Evolutionary conservation across 208 protist genomes (phyloP).

Genomic region (Acanthamoeba lenticulata): DNA sequence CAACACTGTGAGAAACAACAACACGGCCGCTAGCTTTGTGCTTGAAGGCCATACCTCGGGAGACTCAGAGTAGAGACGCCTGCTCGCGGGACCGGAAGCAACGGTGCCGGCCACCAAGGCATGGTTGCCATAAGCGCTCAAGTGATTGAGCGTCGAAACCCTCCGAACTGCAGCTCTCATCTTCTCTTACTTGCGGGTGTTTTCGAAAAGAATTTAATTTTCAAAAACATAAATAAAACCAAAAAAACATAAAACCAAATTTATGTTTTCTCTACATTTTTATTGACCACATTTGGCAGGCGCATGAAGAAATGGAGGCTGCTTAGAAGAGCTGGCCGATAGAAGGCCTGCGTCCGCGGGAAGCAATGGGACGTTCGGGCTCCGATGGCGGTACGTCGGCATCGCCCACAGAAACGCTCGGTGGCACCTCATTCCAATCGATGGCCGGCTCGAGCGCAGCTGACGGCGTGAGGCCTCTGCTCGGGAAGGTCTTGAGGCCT

Average conservation of each 20-base stretch:
- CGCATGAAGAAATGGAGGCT: background rate
- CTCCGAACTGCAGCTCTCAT: background rate
- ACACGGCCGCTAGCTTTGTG: too few relatives aligned
- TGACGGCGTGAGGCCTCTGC: background rate
- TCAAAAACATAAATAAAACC: background rate
- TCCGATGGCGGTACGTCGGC: background rate
- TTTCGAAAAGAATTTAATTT: background rate
- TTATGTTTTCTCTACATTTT: background rate
- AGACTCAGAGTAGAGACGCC: background rate
- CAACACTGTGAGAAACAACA: background rate
- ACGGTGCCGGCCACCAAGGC: background rate
- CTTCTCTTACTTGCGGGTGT: too few relatives aligned
- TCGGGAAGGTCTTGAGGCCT: conserved; percentile 7
- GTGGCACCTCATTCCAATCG: background rate
- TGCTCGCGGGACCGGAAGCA: background rate
- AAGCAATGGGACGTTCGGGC: background rate
- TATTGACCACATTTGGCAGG: background rate
- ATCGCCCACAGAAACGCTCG: background rate
- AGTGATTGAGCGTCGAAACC: background rate
- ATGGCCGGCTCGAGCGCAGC: background rate
- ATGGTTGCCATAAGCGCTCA: background rate
- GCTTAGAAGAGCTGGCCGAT: conserved; percentile 16
- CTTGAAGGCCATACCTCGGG: background rate
- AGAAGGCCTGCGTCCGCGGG: background rate
- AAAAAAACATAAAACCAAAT: background rate